Base-by-base conservation (phyloP, 768 basidiomycete genomes). In the Stropharia rugosoannulata region DNA sequence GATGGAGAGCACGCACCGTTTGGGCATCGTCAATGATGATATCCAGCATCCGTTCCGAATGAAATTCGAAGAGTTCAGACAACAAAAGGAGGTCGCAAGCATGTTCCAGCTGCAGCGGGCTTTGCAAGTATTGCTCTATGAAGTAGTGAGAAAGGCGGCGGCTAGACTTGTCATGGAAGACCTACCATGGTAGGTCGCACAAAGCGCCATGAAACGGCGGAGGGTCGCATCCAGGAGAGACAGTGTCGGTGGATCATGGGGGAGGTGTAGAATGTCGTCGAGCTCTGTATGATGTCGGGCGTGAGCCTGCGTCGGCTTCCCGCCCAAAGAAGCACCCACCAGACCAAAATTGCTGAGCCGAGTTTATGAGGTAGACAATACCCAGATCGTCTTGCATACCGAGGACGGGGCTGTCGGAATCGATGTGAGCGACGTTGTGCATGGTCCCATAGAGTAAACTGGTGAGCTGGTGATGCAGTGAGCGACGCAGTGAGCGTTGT, bases 1-100 rank as follows among this genome's bases (percentile, higher is more conserved):
- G 29, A 32, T 32, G 9, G 29, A 32, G 6, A 32, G 29, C 32
- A 56, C 85, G 65, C 66, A 93, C 90, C 65, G 78, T 76, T 66
- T 81, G 79, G 11, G 82, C 82, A 62, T 92, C 86, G 46, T 86
- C 80, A 37, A 89, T 75, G 46, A 94, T 74, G 40, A 90, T 80
- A 60, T 93, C 89, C 53, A 87, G 84, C 91, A 95, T 95, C 35
- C 96, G 78, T 66, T 95, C 94, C 3, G 92, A 94, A 69, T 98
- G 94, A 64, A 90, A 95, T 2, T 81, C 70, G 64, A 98, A 97
- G 39, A 98, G 80, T 65, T 95, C 94, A 0, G 92, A 94, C 51
- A 85, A 82, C 40, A 95, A 75, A 11, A 98, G 73, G 29, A 89
- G 71, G 39, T 80, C 75, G 62, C 89, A 89, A 10, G 93, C 93